Percentiles rank a stretch among this genome's conserved stretches.
Evolutionary conservation across 208 protist genomes (phyloP).

Genomic region (Phytomonas francai): DNA sequence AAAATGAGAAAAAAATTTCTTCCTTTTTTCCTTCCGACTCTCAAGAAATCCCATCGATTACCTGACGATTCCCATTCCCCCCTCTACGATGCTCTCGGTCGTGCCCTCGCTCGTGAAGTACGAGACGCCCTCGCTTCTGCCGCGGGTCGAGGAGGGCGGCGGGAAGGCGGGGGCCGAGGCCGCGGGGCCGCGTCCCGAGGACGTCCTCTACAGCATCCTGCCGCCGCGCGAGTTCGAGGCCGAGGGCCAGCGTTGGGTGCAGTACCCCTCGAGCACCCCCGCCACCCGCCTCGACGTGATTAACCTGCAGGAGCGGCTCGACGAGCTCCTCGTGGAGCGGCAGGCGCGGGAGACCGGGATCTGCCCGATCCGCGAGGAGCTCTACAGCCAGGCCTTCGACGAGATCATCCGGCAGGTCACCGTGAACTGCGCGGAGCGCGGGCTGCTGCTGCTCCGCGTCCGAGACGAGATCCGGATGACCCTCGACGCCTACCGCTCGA

Average conservation of each 20-base stretch:
- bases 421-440: slow-evolving; percentile 96
- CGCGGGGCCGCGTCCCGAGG: slow-evolving; percentile 66
- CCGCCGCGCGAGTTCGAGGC: slow-evolving; percentile 87
- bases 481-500: slow-evolving; percentile 73
- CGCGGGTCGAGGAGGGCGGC: not conserved
- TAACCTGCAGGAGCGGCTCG: slow-evolving; percentile 92
- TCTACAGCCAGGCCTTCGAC: slow-evolving; percentile 97
- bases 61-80: too few relatives aligned
- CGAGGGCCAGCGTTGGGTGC: slow-evolving; percentile 75
- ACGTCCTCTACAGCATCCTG: slow-evolving; percentile 89
- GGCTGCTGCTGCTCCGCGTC: slow-evolving; percentile 95
- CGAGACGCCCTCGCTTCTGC: slow-evolving; percentile 78
- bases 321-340: slow-evolving; percentile 88
- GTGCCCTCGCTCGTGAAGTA: slow-evolving; percentile 81
- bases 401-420: slow-evolving; percentile 97
- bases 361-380: slow-evolving; percentile 97
- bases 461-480: slow-evolving; percentile 95
- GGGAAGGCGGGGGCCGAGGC: slow-evolving; percentile 6
- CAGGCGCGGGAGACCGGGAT: slow-evolving; percentile 97
- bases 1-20: too few relatives aligned
- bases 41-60: too few relatives aligned
- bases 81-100: slow-evolving; percentile 14
- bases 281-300: slow-evolving; percentile 89
- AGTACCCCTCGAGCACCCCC: slow-evolving; percentile 83
- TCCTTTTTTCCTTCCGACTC: too few relatives aligned